A percentile compares a stretch with the other conserved stretches of the same genome.
These are phyloP conservation scores for Capsicum chinense DNA, from an alignment of 257 asterid genomes.

Conservation along the genomic window DNA sequence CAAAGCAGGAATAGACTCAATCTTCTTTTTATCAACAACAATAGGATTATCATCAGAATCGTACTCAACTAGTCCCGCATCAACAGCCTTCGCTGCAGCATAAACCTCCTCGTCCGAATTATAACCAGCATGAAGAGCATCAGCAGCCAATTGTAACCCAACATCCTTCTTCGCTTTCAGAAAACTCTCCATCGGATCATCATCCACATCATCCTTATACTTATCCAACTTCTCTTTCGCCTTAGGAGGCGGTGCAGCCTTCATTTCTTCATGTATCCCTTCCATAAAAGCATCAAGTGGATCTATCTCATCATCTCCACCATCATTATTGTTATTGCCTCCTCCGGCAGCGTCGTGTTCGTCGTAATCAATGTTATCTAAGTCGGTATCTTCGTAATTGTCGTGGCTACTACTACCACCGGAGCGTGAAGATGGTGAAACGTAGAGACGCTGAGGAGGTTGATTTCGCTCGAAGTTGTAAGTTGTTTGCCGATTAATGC, in stretches of 20 bases:
- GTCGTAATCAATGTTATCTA: conserved; percentile 78
- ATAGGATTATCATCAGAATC: conserved; percentile 94
- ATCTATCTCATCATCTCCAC: conserved; percentile 72
- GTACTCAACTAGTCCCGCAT: conserved; percentile 84
- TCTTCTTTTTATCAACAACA: conserved; percentile 81
- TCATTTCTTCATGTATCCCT: conserved; percentile 89
- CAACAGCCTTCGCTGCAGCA: conserved; percentile 99
- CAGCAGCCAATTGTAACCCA: conserved; percentile 93
- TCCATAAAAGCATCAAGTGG: conserved; percentile 98
- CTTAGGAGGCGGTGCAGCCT: conserved; percentile 82
- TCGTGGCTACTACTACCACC: conserved; percentile 53
- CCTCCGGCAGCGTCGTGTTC: conserved; percentile 49
- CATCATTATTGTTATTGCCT: conserved; percentile 27
- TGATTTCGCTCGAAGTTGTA: conserved; percentile 84
- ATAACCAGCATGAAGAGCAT: conserved; percentile 90
- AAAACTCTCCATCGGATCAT: conserved; percentile 90
- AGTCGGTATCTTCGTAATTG: conserved; percentile 76
- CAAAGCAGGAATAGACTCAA: conserved; percentile 85
- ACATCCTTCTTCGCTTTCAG: conserved; percentile 87
- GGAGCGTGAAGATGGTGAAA: conserved; percentile 75
- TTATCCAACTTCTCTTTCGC: conserved; percentile 79
- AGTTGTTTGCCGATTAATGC: conserved; percentile 78
- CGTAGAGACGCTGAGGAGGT: conserved; percentile 75
- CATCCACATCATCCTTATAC: conserved; percentile 75
- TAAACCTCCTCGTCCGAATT: conserved; percentile 99